phyloP scores from a whole-genome alignment of 345 rosid genomes.

The Alliaria petiolata region DNA sequence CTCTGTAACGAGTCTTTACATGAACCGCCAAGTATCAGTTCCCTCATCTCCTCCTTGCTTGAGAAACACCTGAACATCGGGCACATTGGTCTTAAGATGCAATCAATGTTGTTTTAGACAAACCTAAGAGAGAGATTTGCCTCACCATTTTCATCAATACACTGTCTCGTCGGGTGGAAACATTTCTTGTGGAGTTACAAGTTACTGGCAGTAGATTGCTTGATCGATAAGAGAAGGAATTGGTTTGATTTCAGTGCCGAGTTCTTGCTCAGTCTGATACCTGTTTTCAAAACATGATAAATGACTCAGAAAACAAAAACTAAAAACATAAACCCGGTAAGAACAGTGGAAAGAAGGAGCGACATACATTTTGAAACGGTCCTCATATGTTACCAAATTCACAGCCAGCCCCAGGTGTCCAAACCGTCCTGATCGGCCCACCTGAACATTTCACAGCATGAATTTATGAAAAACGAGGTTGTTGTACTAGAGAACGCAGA shows the following conservation, averaged over 20 bases:
- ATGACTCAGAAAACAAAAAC: not conserved
- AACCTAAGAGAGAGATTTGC: not conserved
- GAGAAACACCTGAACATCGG: slow-evolving; percentile 3
- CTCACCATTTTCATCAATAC: slow-evolving; percentile 21
- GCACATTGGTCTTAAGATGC: not conserved
- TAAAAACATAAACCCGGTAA: not conserved
- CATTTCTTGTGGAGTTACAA: slow-evolving; percentile 2
- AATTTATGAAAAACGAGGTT: not conserved
- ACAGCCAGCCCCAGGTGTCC: slow-evolving; percentile 99
- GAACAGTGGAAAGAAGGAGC: not conserved
- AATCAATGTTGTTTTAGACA: not conserved
- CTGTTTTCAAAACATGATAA: slow-evolving; percentile 38
- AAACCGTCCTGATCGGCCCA: slow-evolving; percentile 98
- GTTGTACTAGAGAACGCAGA: not conserved
- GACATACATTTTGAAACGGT: slow-evolving; percentile 90
- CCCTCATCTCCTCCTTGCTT: not conserved
- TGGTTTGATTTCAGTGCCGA: slow-evolving; percentile 98
- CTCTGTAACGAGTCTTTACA: slow-evolving; percentile 26
- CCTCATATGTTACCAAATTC: slow-evolving; percentile 97
- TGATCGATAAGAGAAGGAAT: slow-evolving; percentile 95
- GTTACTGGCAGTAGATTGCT: slow-evolving; percentile 85
- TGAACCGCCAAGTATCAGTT: slow-evolving; percentile 8
- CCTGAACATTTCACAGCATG: slow-evolving; percentile 40
- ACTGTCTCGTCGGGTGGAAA: not conserved
- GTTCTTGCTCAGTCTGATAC: slow-evolving; percentile 99